Base-by-base conservation (phyloP, 139 green algal species). In the Tetraselmis striata region DNA sequence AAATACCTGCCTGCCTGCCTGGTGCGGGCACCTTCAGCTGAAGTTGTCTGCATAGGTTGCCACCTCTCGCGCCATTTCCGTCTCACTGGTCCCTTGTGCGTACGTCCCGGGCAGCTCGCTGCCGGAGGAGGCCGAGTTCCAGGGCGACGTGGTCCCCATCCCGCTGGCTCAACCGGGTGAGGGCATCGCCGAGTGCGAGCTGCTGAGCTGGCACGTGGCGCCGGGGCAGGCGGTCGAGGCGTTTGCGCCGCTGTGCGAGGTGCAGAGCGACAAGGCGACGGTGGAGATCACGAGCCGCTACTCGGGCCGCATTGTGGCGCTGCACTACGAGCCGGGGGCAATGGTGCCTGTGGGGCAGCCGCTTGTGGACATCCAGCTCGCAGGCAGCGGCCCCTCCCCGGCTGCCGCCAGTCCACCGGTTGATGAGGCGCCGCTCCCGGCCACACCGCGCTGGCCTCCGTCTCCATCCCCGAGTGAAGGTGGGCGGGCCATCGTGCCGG, bases 141-240 rank as follows among this genome's bases (percentile, higher is more conserved):
- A 67, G 5, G 45, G 45, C 11, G 18, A 67, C 18, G 45, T 67
- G 11, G 45, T 67, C 11, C 45, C 45, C 45, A 67, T 67, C 45
- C 45, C 79, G 28, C 84, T 95, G 1, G 83, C 92, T 29, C 94
- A 98, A 84, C 95, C 93, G 18, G 94, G 95, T 1, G 95, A 98
- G 83, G 95, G 95, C 84, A 98, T 98, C 79, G 93, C 91, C 29
- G 95, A 98, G 88, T 98, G 94, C 81, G 95, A 98, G 89, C 83
- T 98, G 25, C 83, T 98, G 23, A 79, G 92, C 27, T 98, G 95
- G 95, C 2, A 79, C 28, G 22, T 80, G 80, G 87, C 94, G 89
- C 87, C 92, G 77, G 94, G 94, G 1, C 88, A 94, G 59, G 24
- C 25, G 18, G 88, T 98, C 24, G 80, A 89, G 23, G 86, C 93